phyloP scores from a whole-genome alignment of 768 basidiomycete genomes.

The Amanita molliuscula region DNA sequence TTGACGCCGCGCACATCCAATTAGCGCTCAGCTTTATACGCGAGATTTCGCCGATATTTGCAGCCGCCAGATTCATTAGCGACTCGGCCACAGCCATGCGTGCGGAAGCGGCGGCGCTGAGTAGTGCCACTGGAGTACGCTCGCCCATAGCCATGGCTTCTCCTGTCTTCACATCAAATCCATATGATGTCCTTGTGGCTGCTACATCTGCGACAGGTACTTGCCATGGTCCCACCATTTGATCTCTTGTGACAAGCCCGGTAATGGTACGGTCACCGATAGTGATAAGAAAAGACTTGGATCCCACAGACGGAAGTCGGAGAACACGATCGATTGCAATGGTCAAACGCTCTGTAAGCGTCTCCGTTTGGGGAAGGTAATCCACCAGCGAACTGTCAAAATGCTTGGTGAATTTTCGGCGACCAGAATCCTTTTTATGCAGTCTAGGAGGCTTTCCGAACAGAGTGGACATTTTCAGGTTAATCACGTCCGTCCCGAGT shows the following conservation, averaged over 20 bases:
- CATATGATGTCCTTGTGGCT: constrained; percentile 89
- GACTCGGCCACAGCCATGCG: constrained; percentile 95
- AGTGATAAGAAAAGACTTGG: constrained; percentile 96
- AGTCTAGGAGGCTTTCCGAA: constrained; percentile 96
- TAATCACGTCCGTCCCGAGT: constrained; percentile 69
- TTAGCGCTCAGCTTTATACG: constrained; percentile 95
- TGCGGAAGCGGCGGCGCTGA: constrained; percentile 83
- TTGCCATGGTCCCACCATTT: constrained; percentile 99
- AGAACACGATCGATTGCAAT: constrained; percentile 75
- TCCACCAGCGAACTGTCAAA: constrained; percentile 68
- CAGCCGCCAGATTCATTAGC: constrained; percentile 83
- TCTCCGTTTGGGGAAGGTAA: constrained; percentile 43
- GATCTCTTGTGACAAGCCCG: constrained; percentile 90
- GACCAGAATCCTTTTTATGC: constrained; percentile 58
- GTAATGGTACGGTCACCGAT: constrained; percentile 95
- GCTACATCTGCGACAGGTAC: constrained; percentile 97
- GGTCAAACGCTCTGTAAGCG: constrained; percentile 38
- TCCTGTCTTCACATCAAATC: constrained; percentile 73
- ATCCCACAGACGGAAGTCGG: constrained; percentile 84
- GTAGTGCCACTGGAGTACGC: constrained; percentile 84
- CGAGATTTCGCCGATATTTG: constrained; percentile 56
- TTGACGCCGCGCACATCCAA: constrained; percentile 97
- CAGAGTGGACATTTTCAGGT: constrained; percentile 86
- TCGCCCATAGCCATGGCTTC: constrained; percentile 99
- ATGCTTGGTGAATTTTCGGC: constrained; percentile 21